Evolutionary conservation across 2,329 filamentous ascomycete species (phyloP).

Genomic region (Phyllosticta ampelicida): DNA sequence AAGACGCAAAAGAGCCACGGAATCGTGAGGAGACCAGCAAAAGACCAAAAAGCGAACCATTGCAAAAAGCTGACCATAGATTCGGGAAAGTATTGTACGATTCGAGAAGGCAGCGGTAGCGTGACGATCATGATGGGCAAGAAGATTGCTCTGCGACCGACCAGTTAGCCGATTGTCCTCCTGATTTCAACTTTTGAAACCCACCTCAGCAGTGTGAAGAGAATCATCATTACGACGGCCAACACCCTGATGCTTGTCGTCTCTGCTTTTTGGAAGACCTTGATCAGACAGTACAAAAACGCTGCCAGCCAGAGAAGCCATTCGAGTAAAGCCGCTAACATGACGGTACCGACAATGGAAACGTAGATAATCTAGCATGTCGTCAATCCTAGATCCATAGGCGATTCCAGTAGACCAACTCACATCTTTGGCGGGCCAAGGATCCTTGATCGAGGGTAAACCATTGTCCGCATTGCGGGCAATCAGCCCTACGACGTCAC

Average conservation of each 20-base stretch:
- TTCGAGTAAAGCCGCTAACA: conserved; percentile 77
- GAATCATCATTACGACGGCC: conserved; percentile 60
- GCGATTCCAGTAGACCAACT: conserved; percentile 15
- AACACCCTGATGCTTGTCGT: conserved; percentile 73
- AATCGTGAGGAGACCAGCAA: conserved; percentile 70
- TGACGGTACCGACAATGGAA: conserved; percentile 61
- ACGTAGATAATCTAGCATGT: conserved; percentile 6
- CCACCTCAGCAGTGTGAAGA: conserved; percentile 44
- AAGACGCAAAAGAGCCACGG: conserved; percentile 93
- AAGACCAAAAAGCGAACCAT: conserved; percentile 94
- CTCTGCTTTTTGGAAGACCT: conserved; percentile 82
- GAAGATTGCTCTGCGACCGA: conserved; percentile 58
- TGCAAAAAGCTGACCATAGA: conserved; percentile 63
- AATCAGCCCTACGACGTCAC: conserved; percentile 3
- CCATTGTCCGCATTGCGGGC: conserved; percentile 19
- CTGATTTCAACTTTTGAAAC: background rate
- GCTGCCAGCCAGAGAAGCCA: conserved; percentile 95
- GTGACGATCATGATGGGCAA: conserved; percentile 92
- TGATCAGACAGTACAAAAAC: conserved; percentile 81
- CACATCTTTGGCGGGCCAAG: conserved; percentile 32
- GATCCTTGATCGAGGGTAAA: conserved; percentile 24
- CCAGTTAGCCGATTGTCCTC: conserved; percentile 14
- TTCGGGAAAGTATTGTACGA: conserved; percentile 62
- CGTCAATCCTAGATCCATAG: conserved; percentile 42
- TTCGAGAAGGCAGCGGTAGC: conserved; percentile 63